These are phyloP conservation scores for Starmera dryadoides DNA, from an alignment of 805 yeast species.

Conservation along the genomic window DNA sequence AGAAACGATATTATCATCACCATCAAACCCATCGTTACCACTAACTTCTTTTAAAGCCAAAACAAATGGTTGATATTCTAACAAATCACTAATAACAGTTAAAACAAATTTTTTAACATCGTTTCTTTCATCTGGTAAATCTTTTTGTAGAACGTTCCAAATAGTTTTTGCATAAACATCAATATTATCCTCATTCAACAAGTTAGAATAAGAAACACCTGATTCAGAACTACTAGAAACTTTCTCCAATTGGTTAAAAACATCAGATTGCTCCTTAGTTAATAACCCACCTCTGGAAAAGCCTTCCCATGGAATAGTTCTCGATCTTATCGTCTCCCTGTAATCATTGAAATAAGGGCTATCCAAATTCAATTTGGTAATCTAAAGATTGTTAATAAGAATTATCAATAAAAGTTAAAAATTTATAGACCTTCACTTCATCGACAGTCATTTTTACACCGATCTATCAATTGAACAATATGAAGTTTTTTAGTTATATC, in stretches of 20 bases:
- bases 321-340: conserved; percentile 60
- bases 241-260: conserved; percentile 26
- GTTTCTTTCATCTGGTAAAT: conserved; percentile 47
- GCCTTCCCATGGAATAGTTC: conserved; percentile 91
- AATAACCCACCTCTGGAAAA: conserved; percentile 68
- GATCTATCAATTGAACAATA: no score
- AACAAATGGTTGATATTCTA: conserved; percentile 21
- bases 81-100: conserved; percentile 54
- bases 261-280: conserved; percentile 56
- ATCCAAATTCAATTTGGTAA: conserved; percentile 39
- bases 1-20: conserved; percentile 36
- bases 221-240: conserved; percentile 26
- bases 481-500: no score
- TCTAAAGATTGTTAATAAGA: conserved; percentile 11
- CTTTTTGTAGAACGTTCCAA: conserved; percentile 44
- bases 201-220: conserved; percentile 26
- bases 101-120: conserved; percentile 54
- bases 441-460: neutral
- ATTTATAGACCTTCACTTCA: neutral
- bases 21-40: conserved; percentile 11
- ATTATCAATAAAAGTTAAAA: no score
- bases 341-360: conserved; percentile 61
- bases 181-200: conserved; percentile 29
- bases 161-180: conserved; percentile 49
- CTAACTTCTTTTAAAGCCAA: conserved; percentile 28